Conservation (phyloP, 1,284 basidiomycete species). For the Phellopilus nigrolimitatus region DNA sequence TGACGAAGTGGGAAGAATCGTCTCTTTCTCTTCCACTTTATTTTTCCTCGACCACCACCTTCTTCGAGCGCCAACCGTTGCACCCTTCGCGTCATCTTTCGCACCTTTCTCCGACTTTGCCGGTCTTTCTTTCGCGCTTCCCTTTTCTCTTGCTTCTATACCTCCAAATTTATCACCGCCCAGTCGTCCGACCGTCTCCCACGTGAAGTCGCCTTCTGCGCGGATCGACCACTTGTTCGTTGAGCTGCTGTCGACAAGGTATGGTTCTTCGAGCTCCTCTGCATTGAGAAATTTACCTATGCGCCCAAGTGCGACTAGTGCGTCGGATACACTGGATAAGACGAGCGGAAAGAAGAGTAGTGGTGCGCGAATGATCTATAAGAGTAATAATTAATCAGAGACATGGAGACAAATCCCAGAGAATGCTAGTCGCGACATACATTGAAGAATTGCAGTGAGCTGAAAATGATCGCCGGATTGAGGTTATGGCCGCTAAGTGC, state of each 20-base stretch:
- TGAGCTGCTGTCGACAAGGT: conserved; percentile 37
- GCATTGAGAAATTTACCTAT: conserved; percentile 57
- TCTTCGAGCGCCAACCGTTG: not conserved
- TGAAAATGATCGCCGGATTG: conserved; percentile 69
- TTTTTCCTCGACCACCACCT: conserved; percentile 1
- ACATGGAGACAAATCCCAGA: not conserved
- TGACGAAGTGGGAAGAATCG: not conserved
- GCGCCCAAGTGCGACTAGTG: conserved; percentile 57
- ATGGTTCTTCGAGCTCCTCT: conserved; percentile 57
- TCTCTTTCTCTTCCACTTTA: not conserved
- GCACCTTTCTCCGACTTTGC: conserved; percentile 2
- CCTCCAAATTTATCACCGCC: conserved; percentile 25
- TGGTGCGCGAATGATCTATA: conserved; percentile 52
- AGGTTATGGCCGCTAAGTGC: conserved; percentile 59
- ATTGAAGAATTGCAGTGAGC: conserved; percentile 71
- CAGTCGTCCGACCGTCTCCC: conserved; percentile 49
- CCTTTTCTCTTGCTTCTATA: conserved; percentile 12
- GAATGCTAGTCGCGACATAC: conserved; percentile 34
- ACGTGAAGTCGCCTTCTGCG: conserved; percentile 63
- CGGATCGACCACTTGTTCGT: conserved; percentile 44
- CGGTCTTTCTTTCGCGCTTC: conserved; percentile 12
- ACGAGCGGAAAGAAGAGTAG: conserved; percentile 50
- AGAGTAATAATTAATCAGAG: conserved; percentile 31
- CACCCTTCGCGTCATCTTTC: conserved; percentile 14
- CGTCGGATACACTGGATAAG: conserved; percentile 49